Evolutionary conservation across 345 rosid species (phyloP), one percentile per base, ranked within the genome.

Genomic region (Sapria himalayana): DNA sequence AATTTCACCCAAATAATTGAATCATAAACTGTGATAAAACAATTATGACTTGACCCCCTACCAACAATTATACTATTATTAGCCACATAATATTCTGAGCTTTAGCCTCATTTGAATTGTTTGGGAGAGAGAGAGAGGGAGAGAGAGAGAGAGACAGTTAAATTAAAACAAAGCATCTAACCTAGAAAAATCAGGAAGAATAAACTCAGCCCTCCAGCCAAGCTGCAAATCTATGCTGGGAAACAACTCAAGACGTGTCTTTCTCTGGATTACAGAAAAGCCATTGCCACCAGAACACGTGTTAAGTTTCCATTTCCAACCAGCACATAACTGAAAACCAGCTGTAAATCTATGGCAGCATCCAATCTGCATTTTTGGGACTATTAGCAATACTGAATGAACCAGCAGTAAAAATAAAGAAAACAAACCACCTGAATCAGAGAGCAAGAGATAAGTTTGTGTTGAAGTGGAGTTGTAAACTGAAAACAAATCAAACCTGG

Each of bases 291-390:
- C 97, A 20, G 76, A 64, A 58, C 89, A 73, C 25, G 97, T 64
- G 2, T 70, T 73, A 47, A 86, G 89, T 46, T 78, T 86, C 89
- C 94, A 86, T 58, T 81, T 73, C 94, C 92, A 81, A 33, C 77
- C 76, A 41, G 92, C 81, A 51, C 72, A 65, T 68, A 64, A 51
- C 60, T 64, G 65, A 59, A 86, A 81, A 55, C 76, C n/a, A n/a
- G n/a, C n/a, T n/a, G n/a, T n/a, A n/a, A n/a, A n/a, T n/a, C n/a
- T 78, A 52, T 86, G 89, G 40, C 81, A 84, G 43, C 78, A 49
- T 21, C 97, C 92, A 42, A 86, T 76, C 96, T 85, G 54, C 19
- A 57, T 13, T 27, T 46, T 17, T 25, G 35, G 16, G 13, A 21
- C 16, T 42, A 15, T 19, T 13, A 49, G 12, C 10, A 46, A 19